phyloP scores from a whole-genome alignment of 2,329 filamentous ascomycete genomes.

The Fusarium vanettenii region DNA sequence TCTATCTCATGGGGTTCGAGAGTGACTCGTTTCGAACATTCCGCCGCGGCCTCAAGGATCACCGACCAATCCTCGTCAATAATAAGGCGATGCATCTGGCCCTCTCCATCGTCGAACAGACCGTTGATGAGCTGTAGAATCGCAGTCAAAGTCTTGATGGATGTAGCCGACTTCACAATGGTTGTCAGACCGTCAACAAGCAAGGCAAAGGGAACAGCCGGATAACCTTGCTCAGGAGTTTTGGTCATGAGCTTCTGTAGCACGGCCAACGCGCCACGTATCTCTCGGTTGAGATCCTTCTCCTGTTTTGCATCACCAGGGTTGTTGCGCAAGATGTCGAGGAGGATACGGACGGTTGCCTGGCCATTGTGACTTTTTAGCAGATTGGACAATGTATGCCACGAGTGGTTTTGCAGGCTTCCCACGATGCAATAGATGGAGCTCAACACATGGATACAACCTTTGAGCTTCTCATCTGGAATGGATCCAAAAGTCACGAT shows the following conservation, averaged over 20 bases:
- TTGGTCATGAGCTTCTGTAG: conserved; percentile 72
- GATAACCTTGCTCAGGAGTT: conserved; percentile 69
- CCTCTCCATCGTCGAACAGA: conserved; percentile 64
- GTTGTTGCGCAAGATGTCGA: conserved; percentile 69
- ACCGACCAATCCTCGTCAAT: conserved; percentile 74
- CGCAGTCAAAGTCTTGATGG: conserved; percentile 58
- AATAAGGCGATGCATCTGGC: conserved; percentile 66
- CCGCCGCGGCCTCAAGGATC: conserved; percentile 68
- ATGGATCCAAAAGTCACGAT: conserved; percentile 80
- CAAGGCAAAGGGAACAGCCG: conserved; percentile 67
- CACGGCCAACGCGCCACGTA: conserved; percentile 72
- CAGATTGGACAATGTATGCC: conserved; percentile 77
- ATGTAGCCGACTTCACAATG: conserved; percentile 58
- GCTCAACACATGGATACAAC: conserved; percentile 77
- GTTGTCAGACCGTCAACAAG: conserved; percentile 68
- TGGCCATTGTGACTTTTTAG: conserved; percentile 81
- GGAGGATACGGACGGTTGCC: conserved; percentile 72
- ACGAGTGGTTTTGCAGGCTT: conserved; percentile 71
- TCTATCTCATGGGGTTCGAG: conserved; percentile 43
- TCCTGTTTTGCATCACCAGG: conserved; percentile 58
- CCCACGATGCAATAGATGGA: conserved; percentile 76
- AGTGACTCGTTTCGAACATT: conserved; percentile 58
- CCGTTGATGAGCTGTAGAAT: conserved; percentile 66
- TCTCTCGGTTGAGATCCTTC: conserved; percentile 65
- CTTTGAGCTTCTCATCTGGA: conserved; percentile 70